Conservation (phyloP, 108 stramenopile genomes). For the Tribonema minus region DNA sequence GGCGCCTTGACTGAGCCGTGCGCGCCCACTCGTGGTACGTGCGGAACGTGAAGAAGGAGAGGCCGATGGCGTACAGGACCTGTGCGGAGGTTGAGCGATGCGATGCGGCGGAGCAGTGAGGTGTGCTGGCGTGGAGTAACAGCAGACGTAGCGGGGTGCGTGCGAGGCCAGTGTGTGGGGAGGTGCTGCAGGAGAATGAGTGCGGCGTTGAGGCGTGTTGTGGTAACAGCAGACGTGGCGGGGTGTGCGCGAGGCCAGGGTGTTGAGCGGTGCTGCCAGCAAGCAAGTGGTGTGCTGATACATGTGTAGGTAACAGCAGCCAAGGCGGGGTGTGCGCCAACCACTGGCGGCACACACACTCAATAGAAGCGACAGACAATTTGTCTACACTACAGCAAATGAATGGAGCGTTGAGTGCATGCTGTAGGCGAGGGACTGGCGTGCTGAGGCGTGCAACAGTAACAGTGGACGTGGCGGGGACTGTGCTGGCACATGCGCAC, state of each 20-base stretch:
- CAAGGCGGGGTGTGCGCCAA: background rate
- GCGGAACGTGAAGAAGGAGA: background rate
- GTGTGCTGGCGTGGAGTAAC: background rate
- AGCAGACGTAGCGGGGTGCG: background rate
- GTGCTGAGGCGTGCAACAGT: background rate
- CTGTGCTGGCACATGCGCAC: background rate
- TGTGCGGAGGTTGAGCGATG: background rate
- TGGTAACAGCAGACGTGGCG: too few relatives aligned
- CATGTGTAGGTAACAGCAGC: background rate
- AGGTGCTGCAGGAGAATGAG: background rate
- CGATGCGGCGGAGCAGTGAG: background rate
- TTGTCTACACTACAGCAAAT: too few relatives aligned
- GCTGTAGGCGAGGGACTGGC: too few relatives aligned
- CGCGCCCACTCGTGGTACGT: constrained; percentile 22
- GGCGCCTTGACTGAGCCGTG: background rate
- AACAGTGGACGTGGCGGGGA: background rate
- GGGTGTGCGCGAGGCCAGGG: background rate
- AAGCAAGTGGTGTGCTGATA: background rate
- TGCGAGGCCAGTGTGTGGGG: background rate
- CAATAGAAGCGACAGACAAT: too few relatives aligned
- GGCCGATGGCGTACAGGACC: background rate
- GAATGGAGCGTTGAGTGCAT: too few relatives aligned
- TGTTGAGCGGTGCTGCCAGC: background rate
- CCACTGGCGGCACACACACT: too few relatives aligned
- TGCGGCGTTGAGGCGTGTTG: background rate